Conservation (phyloP, 2,329 filamentous ascomycete species). For the Exophiala sp. region DNA sequence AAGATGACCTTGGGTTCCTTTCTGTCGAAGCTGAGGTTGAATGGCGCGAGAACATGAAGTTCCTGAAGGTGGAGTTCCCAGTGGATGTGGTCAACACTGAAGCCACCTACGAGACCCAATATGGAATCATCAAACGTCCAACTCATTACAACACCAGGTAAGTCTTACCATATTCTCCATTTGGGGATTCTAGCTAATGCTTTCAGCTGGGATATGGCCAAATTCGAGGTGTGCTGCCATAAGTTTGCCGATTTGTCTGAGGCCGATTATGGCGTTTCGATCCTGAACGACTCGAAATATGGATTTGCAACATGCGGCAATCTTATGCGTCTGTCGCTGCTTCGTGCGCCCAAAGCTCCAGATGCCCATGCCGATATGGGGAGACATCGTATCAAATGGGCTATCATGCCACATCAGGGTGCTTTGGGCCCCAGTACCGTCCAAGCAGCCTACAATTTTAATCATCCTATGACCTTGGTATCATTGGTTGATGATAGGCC, state of each 20-base stretch:
- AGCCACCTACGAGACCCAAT: constrained; percentile 93
- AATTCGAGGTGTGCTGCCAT: constrained; percentile 95
- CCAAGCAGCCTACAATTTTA: constrained; percentile 83
- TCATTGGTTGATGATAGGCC: constrained; percentile 20
- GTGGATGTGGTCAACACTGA: constrained; percentile 88
- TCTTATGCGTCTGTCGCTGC: constrained; percentile 81
- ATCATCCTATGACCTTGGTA: constrained; percentile 63
- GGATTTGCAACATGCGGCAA: constrained; percentile 89
- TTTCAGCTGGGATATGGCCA: constrained; percentile 85
- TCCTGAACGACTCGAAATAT: constrained; percentile 94
- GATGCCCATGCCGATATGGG: constrained; percentile 96
- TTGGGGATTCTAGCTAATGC: constrained; percentile 6
- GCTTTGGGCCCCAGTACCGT: constrained; percentile 69
- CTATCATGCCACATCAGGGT: constrained; percentile 80
- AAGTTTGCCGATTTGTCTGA: constrained; percentile 91
- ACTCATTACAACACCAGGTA: constrained; percentile 95
- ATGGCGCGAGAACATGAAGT: constrained; percentile 96
- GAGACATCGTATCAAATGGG: constrained; percentile 80
- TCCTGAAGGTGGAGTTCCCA: constrained; percentile 97
- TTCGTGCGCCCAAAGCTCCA: constrained; percentile 85
- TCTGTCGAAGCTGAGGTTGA: constrained; percentile 85
- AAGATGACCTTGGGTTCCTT: constrained; percentile 62
- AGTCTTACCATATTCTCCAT: constrained; percentile 18
- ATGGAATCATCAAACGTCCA: constrained; percentile 79
- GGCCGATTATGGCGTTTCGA: constrained; percentile 81